A percentile compares a stretch with the other conserved stretches of the same genome.
These are phyloP conservation scores for Smittium culicis DNA, from an alignment of 371 early-diverging fungal species.

Conservation along the genomic window DNA sequence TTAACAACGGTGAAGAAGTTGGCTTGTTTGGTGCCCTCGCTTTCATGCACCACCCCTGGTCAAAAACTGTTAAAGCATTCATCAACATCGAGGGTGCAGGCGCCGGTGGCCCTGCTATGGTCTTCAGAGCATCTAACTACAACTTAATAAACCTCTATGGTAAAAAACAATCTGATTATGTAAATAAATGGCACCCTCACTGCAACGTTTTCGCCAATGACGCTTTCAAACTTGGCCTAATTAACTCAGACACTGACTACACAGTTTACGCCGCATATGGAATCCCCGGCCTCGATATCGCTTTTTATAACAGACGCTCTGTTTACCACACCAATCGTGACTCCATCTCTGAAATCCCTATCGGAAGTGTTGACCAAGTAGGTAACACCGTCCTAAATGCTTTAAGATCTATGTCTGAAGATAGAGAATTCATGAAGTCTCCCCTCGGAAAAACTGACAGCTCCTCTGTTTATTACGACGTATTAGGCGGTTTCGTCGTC, in stretches of 20 bases:
- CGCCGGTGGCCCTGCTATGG: constrained; percentile 56
- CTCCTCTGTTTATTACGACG: constrained; percentile 7
- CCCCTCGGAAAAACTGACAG: neutral
- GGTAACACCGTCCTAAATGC: constrained; percentile 5
- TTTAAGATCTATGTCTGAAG: constrained; percentile 6
- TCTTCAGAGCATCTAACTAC: constrained; percentile 50
- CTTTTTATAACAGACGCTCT: constrained; percentile 50
- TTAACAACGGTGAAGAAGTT: constrained; percentile 77
- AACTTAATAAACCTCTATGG: constrained; percentile 31
- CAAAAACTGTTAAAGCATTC: constrained; percentile 49
- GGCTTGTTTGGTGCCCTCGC: constrained; percentile 56
- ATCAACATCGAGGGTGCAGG: constrained; percentile 72
- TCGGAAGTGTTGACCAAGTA: constrained; percentile 8
- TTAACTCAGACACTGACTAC: constrained; percentile 60
- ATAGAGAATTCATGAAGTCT: neutral
- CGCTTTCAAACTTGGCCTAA: constrained; percentile 42
- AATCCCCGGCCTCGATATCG: constrained; percentile 59
- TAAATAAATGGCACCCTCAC: constrained; percentile 33
- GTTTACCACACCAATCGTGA: constrained; percentile 46
- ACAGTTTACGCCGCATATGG: constrained; percentile 41
- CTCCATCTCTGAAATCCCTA: neutral
- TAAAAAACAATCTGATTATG: constrained; percentile 12
- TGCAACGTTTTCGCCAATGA: constrained; percentile 51
- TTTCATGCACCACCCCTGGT: constrained; percentile 67
- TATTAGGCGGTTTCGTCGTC: neutral